Evolutionary conservation across 441 rosid species (phyloP).

Genomic region (Syzygium malaccense): DNA sequence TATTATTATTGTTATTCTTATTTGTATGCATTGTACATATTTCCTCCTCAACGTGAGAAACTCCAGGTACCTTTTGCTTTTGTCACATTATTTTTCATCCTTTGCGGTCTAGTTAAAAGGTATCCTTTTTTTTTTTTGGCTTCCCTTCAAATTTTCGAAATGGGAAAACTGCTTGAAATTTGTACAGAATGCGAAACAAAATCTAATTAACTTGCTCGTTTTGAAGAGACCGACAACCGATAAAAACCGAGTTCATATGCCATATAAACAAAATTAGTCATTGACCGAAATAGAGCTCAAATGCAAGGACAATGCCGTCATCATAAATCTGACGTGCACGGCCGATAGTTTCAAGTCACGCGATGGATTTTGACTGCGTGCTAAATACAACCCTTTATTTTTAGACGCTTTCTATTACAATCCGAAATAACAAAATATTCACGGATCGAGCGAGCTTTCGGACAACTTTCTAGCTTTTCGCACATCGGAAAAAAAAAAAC

Average conservation of each 20-base stretch:
- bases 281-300: not conserved
- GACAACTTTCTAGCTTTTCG: not conserved
- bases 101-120: not conserved
- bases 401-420: not conserved
- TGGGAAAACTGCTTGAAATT: rapidly evolving
- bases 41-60: not conserved
- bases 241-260: not conserved
- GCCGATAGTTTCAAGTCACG: not conserved
- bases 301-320: not conserved
- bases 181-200: not conserved
- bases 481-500: not conserved
- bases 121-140: not conserved
- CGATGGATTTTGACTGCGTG: not conserved
- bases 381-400: not conserved
- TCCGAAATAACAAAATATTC: not conserved
- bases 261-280: not conserved
- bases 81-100: not conserved
- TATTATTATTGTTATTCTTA: not conserved
- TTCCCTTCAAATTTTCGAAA: not conserved
- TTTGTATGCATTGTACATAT: not conserved
- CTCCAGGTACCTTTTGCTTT: not conserved
- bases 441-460: not conserved
- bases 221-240: rapidly evolving
- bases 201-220: not conserved
- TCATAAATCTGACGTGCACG: not conserved